Base-by-base conservation (phyloP, 129 eudicot genomes). In the Centaurea solstitialis region DNA sequence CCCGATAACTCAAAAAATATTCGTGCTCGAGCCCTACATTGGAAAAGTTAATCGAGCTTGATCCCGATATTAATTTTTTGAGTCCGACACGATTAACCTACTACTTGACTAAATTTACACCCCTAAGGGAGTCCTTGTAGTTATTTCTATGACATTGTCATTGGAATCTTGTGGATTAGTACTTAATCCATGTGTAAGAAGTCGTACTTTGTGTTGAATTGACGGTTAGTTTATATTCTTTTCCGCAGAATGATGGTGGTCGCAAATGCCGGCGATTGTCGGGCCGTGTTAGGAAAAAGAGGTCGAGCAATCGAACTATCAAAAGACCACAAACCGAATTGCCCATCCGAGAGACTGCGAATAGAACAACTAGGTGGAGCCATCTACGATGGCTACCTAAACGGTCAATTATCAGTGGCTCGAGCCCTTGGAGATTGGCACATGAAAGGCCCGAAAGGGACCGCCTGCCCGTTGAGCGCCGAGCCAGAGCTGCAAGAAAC, bases 341-440 rank as follows among this genome's bases (percentile, higher is more conserved):
- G 81, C 70, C 37, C 88, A 65, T 87, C 92, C 0, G 98, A 94
- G 79, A 85, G 87, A 24, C 80, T 70, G 10, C 68, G 98, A 74
- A 90, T 94, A 15, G 98, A 94, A 67, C 87, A 84, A 74, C 90
- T 94, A 3, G 98, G 98, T 24, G 98, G 98, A 22, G 93, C 84
- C 69, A 91, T 94, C n/a, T 90, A 88, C 38, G 94, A 93, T 72
- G 98, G 98, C 3, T 93, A 91, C 90, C 89, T 93, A 20, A 93
- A 91, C 37, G 98, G 98, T 40, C 96, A 90, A 45, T 78, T 94
- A 50, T 90, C 98, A 5, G 98, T 94, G 10, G 85, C 98, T 43
- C 91, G 98, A n/a, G 96, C 98, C 74, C 84, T 94, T 1, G 98
- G 98, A 62, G 98, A 94, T 65, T 94, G 98, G 98, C 97, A 94